These are phyloP conservation scores for Phytophthora citricola DNA, from an alignment of 352 stramenopile species.

Conservation along the genomic window DNA sequence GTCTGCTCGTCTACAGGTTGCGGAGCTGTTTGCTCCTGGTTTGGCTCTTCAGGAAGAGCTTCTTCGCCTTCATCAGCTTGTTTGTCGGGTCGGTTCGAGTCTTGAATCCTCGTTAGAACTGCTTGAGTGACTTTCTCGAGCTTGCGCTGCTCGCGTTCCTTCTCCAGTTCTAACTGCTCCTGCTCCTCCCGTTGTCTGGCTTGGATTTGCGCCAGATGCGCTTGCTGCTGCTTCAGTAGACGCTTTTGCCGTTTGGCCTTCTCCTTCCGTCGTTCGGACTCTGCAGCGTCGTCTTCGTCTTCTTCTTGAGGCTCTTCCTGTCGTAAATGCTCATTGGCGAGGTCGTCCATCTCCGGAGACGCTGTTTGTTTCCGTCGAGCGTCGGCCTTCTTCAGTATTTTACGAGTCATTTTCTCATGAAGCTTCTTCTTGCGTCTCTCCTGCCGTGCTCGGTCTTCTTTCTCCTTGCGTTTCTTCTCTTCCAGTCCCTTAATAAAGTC, in stretches of 20 bases:
- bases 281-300: constrained; percentile 11
- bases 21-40: not conserved
- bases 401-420: constrained; percentile 63
- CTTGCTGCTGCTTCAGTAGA: constrained; percentile 69
- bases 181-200: constrained; percentile 61
- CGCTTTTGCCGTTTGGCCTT: constrained; percentile 52
- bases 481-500: constrained; percentile 77
- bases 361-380: constrained; percentile 37
- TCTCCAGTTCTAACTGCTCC: constrained; percentile 56
- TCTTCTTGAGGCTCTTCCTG: constrained; percentile 34
- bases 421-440: constrained; percentile 63
- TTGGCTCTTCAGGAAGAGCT: not conserved
- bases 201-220: constrained; percentile 55
- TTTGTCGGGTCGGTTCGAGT: constrained; percentile 24
- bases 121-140: constrained; percentile 65
- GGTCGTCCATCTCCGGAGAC: constrained; percentile 33
- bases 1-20: constrained; percentile 14
- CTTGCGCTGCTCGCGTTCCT: constrained; percentile 54
- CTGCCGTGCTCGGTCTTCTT: constrained; percentile 51
- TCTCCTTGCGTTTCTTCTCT: constrained; percentile 76
- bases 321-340: constrained; percentile 3
- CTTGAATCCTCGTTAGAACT: constrained; percentile 61
- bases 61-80: constrained; percentile 3
- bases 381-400: constrained; percentile 55
- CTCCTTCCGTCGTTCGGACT: constrained; percentile 35